Evolutionary conservation across 2,329 filamentous ascomycete species (phyloP).

Genomic region (Hymenoscyphus fraxineus): DNA sequence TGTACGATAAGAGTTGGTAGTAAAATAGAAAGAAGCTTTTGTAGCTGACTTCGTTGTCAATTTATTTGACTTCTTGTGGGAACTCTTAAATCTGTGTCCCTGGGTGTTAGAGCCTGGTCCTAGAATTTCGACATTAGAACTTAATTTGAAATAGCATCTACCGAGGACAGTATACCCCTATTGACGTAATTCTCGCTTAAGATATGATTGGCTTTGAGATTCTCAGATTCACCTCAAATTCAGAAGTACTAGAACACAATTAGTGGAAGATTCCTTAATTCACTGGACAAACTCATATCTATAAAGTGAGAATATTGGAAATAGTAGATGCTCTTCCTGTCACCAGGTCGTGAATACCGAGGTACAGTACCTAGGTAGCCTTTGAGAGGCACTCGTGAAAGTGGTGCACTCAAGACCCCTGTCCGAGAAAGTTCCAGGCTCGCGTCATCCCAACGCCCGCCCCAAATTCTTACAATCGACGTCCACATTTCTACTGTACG

Average conservation of each 20-base stretch:
- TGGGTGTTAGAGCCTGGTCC: no score
- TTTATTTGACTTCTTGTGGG: no score
- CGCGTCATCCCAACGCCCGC: constrained; percentile 13
- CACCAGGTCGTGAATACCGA: background rate
- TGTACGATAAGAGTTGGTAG: background rate
- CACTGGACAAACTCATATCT: background rate
- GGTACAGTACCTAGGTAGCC: no score
- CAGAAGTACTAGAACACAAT: background rate
- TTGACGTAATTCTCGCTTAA: no score
- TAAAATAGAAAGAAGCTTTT: background rate
- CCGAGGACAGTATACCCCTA: no score
- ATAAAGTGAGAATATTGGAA: background rate
- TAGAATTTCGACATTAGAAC: no score
- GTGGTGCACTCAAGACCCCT: constrained; percentile 3
- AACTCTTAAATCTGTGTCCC: no score
- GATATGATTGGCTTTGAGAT: background rate
- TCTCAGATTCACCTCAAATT: background rate
- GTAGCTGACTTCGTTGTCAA: no score
- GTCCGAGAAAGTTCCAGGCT: constrained; percentile 2
- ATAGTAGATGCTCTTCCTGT: background rate
- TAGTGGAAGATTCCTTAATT: background rate
- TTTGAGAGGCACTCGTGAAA: background rate
- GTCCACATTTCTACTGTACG: constrained; percentile 4
- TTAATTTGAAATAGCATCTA: no score
- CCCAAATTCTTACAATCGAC: background rate